phyloP scores from a whole-genome alignment of 306 rosid genomes.

The Acacia confusa region DNA sequence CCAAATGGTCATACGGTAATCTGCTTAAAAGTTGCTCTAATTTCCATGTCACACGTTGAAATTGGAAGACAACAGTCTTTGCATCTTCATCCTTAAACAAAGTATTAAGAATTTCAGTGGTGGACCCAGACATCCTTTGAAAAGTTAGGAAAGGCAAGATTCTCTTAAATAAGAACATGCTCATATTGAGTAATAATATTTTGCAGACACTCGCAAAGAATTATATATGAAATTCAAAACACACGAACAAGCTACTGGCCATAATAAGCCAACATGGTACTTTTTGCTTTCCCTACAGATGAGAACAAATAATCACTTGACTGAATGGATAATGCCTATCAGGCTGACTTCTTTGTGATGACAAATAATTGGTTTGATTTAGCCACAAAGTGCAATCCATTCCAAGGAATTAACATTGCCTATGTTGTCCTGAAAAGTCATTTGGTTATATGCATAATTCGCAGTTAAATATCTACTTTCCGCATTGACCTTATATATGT shows the following conservation, averaged over 20 bases:
- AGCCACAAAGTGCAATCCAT: neutral
- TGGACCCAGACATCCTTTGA: constrained; percentile 37
- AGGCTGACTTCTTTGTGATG: constrained; percentile 1
- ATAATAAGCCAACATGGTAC: neutral
- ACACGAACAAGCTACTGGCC: constrained; percentile 19
- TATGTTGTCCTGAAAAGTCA: neutral
- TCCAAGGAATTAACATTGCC: neutral
- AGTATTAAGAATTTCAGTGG: constrained; percentile 55
- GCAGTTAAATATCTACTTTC: neutral
- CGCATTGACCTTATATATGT: neutral
- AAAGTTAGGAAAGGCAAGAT: constrained; percentile 23
- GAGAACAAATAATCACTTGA: constrained; percentile 3
- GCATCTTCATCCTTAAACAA: constrained; percentile 80
- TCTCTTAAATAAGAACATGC: constrained; percentile 20
- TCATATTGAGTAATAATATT: neutral
- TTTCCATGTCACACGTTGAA: constrained; percentile 85
- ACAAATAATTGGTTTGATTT: neutral
- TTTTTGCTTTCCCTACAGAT: constrained; percentile 8
- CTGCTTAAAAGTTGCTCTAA: constrained; percentile 70
- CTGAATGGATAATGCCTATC: neutral
- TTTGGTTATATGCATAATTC: neutral
- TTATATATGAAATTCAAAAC: constrained; percentile 15
- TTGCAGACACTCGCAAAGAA: constrained; percentile 9
- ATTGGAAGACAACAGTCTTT: constrained; percentile 65
- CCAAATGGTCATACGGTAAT: constrained; percentile 65